phyloP scores from a whole-genome alignment of 805 yeast species.

The Wickerhamomyces hampshirensis region DNA sequence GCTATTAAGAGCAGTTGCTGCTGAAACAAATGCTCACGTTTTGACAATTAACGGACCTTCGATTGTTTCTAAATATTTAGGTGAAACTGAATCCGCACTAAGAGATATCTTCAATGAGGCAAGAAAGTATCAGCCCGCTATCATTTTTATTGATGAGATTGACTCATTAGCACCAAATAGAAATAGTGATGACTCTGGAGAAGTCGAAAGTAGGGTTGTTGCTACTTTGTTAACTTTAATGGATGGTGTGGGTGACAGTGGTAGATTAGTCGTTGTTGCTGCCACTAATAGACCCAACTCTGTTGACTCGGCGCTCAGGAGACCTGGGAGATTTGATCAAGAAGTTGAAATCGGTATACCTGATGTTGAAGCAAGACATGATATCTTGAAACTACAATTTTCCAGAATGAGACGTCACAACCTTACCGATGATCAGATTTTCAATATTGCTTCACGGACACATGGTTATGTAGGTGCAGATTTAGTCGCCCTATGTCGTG shows the following conservation, averaged over 20 bases:
- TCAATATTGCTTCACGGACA: conserved; percentile 64
- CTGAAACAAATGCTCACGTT: conserved; percentile 76
- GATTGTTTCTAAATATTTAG: conserved; percentile 86
- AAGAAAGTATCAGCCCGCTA: conserved; percentile 75
- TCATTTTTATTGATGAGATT: conserved; percentile 87
- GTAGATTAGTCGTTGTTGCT: conserved; percentile 62
- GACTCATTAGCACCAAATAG: conserved; percentile 89
- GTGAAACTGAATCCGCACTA: conserved; percentile 89
- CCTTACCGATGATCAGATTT: conserved; percentile 51
- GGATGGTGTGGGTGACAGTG: conserved; percentile 70
- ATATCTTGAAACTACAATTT: conserved; percentile 65
- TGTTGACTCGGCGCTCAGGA: conserved; percentile 66
- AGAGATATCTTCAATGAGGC: conserved; percentile 85
- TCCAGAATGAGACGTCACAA: conserved; percentile 44
- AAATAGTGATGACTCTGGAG: conserved; percentile 81
- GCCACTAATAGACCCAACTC: conserved; percentile 71
- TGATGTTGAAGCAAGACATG: conserved; percentile 71
- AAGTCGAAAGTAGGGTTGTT: conserved; percentile 85
- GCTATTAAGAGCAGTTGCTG: conserved; percentile 77
- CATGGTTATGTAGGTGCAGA: conserved; percentile 99
- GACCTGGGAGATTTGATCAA: conserved; percentile 88
- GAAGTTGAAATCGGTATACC: conserved; percentile 92
- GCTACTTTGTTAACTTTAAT: conserved; percentile 80
- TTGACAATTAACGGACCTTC: conserved; percentile 86
- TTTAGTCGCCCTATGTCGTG: conserved; percentile 79